Evolutionary conservation across 176 grass and related monocot species (phyloP).

Genomic region (Pontederia crassipes): DNA sequence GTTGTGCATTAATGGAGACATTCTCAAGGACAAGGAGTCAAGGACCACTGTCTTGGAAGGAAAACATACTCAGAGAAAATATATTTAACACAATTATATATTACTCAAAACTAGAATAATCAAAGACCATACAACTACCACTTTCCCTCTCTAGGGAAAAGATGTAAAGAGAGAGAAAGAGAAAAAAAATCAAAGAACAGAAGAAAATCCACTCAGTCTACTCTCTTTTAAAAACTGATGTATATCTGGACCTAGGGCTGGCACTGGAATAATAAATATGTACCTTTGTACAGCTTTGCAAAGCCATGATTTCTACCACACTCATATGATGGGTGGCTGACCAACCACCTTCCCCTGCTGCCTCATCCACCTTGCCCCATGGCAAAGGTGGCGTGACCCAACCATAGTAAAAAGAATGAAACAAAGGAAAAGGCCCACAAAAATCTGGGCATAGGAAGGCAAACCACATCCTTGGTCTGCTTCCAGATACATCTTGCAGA

Average conservation of each 20-base stretch:
- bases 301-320: conserved; percentile 17
- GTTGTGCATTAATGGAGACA: neutral
- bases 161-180: neutral
- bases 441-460: conserved; percentile 1
- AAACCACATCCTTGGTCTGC: conserved; percentile 1
- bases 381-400: neutral
- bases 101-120: conserved; percentile 8
- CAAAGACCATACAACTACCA: conserved; percentile 10
- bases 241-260: conserved; percentile 1
- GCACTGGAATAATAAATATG: conserved; percentile 14
- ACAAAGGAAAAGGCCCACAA: conserved; percentile 1
- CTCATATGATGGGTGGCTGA: conserved; percentile 9
- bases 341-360: conserved; percentile 9
- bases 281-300: conserved; percentile 14
- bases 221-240: conserved; percentile 4
- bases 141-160: conserved; percentile 8
- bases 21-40: neutral
- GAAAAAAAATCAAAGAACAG: conserved; percentile 7
- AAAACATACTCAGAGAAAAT: neutral
- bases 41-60: neutral
- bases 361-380: conserved; percentile 1
- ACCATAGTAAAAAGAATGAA: neutral
- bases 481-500: neutral
- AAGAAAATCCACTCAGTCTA: conserved; percentile 1
- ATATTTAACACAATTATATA: conserved; percentile 1